These are phyloP conservation scores for Datura wrightii DNA, from an alignment of 257 asterid species.

Conservation along the genomic window DNA sequence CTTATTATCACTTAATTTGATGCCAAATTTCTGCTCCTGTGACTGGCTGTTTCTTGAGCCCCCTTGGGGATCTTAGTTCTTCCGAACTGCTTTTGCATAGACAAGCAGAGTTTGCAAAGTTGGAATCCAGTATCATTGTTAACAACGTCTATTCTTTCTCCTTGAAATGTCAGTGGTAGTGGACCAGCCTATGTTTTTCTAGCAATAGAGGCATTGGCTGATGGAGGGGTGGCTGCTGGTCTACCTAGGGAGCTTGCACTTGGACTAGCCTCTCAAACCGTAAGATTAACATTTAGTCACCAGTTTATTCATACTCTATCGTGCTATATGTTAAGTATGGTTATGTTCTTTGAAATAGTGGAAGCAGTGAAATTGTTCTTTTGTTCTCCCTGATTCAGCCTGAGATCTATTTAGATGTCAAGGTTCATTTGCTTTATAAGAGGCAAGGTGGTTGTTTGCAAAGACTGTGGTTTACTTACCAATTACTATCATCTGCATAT, in stretches of 20 bases:
- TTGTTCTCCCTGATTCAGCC: neutral
- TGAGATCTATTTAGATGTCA: neutral
- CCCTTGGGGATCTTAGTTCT: neutral
- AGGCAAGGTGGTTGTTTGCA: neutral
- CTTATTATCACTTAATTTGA: neutral
- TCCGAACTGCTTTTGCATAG: slow-evolving; percentile 13
- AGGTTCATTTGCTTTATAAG: slow-evolving; percentile 19
- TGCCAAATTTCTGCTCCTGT: neutral
- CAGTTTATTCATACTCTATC: neutral
- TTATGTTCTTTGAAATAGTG: neutral
- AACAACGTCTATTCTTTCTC: slow-evolving; percentile 28
- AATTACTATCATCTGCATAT: neutral
- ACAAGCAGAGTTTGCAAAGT: neutral
- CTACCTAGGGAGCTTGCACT: slow-evolving; percentile 90
- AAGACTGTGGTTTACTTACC: neutral
- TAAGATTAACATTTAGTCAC: slow-evolving; percentile 41
- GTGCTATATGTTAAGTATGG: neutral
- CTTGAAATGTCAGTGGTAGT: slow-evolving; percentile 72
- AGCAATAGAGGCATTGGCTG: slow-evolving; percentile 99
- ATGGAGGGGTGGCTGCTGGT: slow-evolving; percentile 98
- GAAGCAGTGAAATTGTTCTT: neutral
- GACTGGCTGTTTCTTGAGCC: slow-evolving; percentile 22
- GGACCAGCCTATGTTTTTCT: slow-evolving; percentile 92
- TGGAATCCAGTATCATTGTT: slow-evolving; percentile 24
- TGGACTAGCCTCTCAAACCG: slow-evolving; percentile 95